A percentile compares a stretch with the other conserved stretches of the same genome.
These are phyloP conservation scores for Takakia lepidozioides DNA, from an alignment of 225 moss, liverwort and hornwort species.

Conservation along the genomic window DNA sequence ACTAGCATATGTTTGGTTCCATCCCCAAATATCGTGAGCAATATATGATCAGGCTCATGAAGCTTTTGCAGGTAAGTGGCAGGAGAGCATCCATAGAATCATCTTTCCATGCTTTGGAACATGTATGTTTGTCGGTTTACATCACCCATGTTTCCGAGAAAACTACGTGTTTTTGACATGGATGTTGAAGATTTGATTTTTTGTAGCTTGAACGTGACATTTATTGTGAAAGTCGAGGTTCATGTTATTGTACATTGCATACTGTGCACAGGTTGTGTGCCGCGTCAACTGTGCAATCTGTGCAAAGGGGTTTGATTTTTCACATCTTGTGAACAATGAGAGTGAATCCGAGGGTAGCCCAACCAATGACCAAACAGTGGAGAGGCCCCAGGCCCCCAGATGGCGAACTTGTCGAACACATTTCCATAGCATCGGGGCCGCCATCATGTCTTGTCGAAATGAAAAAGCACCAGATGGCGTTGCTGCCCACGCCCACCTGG, in stretches of 20 bases:
- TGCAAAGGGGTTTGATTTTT: constrained; percentile 65
- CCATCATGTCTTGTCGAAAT: constrained; percentile 97
- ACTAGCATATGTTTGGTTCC: too few species aligned
- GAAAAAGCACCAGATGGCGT: constrained; percentile 90
- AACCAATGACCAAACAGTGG: constrained; percentile 1
- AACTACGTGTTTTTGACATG: too few species aligned
- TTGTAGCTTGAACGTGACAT: too few species aligned
- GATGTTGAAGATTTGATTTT: too few species aligned
- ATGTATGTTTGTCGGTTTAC: too few species aligned
- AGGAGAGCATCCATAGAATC: too few species aligned
- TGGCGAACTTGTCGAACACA: constrained; percentile 61
- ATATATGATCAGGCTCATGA: too few species aligned
- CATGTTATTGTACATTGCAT: not conserved
- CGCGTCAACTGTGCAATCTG: constrained; percentile 76
- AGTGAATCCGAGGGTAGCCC: constrained; percentile 23
- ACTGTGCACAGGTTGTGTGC: constrained; percentile 42
- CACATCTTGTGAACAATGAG: constrained; percentile 44
- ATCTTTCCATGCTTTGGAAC: too few species aligned
- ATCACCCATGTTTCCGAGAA: too few species aligned
- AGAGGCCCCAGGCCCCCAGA: constrained; percentile 22
- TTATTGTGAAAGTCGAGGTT: too few species aligned
- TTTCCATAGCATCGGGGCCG: constrained; percentile 88
- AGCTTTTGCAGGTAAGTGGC: too few species aligned
- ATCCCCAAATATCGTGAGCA: too few species aligned
- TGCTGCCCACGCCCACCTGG: constrained; percentile 85